Evolutionary conservation across 495 filamentous ascomycete genomes (phyloP).

Genomic region (Pseudevernia furfuracea): DNA sequence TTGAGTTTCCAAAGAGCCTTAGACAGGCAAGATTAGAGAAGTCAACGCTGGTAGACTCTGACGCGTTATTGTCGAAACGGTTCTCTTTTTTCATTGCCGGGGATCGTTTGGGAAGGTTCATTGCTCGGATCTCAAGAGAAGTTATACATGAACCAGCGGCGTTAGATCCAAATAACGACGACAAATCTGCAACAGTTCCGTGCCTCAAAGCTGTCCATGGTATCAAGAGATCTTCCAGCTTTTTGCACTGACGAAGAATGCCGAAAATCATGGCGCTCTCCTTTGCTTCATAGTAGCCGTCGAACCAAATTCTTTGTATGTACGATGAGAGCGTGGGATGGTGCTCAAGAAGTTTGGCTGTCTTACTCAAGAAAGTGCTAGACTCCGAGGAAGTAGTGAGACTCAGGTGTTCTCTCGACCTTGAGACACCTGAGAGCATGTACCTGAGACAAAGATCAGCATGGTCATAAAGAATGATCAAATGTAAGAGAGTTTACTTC

Average conservation of each 20-base stretch:
- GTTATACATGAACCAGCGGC: conserved; percentile 31
- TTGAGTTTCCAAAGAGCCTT: conserved; percentile 46
- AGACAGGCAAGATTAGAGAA: conserved; percentile 39
- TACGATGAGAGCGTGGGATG: conserved; percentile 37
- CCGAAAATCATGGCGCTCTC: conserved; percentile 38
- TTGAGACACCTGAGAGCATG: no score
- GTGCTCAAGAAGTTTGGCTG: conserved; percentile 34
- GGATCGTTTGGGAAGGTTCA: conserved; percentile 31
- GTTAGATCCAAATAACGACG: conserved; percentile 29
- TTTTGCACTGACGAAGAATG: conserved; percentile 35
- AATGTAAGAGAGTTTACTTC: no score
- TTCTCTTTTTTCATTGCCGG: conserved; percentile 26
- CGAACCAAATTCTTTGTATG: conserved; percentile 46
- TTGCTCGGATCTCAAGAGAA: conserved; percentile 42
- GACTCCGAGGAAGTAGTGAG: conserved; percentile 31
- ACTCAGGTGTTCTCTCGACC: no score
- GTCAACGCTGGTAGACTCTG: conserved; percentile 32
- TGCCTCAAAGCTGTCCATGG: conserved; percentile 46
- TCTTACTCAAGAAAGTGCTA: conserved; percentile 37
- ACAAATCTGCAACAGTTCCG: conserved; percentile 37
- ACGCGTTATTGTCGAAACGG: conserved; percentile 10
- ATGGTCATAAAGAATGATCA: no score
- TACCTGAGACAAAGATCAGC: no score
- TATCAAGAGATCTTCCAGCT: conserved; percentile 35
- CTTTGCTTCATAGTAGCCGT: conserved; percentile 43